phyloP scores from a whole-genome alignment of 2,329 filamentous ascomycete species.

The Colletotrichum sidae region DNA sequence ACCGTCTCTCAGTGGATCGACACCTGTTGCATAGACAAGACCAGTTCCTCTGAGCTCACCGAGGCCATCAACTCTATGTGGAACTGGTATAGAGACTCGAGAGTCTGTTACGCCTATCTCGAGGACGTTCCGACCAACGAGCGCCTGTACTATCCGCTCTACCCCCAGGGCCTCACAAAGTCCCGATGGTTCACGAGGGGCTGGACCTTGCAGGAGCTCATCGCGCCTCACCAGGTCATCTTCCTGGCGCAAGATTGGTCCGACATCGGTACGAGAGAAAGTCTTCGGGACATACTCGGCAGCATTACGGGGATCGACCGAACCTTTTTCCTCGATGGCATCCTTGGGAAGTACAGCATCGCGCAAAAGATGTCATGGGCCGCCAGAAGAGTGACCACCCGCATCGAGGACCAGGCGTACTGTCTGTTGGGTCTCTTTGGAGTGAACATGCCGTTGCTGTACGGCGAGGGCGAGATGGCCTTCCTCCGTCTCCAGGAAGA shows the following conservation, averaged over 20 bases:
- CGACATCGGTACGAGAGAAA: constrained; percentile 39
- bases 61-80: constrained; percentile 29
- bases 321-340: constrained; percentile 37
- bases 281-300: constrained; percentile 39
- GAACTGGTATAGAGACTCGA: not conserved
- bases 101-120: constrained; percentile 1
- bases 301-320: constrained; percentile 44
- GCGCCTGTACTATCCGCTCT: not conserved
- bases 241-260: constrained; percentile 28
- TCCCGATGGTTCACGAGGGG: constrained; percentile 35
- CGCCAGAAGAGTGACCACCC: constrained; percentile 39
- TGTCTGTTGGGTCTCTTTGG: constrained; percentile 44
- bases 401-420: constrained; percentile 42
- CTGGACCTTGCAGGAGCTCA: constrained; percentile 36
- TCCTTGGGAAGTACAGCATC: constrained; percentile 39
- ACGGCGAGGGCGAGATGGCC: constrained; percentile 43
- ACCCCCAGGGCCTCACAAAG: not conserved
- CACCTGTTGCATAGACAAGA: constrained; percentile 12
- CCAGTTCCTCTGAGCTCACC: constrained; percentile 10
- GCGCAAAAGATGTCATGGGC: constrained; percentile 45
- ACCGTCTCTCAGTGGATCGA: constrained; percentile 35
- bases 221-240: constrained; percentile 28
- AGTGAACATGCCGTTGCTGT: constrained; percentile 43
- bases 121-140: not conserved
- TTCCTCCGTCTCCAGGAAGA: constrained; percentile 41